phyloP scores from a whole-genome alignment of 106 monocot species.

The Dendrobium officinale region DNA sequence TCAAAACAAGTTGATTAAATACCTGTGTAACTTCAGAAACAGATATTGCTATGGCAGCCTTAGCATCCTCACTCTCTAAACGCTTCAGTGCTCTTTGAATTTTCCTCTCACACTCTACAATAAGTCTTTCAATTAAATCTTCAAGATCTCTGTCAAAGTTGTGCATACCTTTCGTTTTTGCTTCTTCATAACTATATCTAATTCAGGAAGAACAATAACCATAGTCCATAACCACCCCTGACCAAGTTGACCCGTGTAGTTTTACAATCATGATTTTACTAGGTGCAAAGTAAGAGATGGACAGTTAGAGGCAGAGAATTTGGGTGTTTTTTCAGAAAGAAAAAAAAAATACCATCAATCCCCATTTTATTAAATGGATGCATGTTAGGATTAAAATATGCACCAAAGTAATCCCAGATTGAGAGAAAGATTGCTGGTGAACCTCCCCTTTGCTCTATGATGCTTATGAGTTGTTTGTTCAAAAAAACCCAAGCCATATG shows the following conservation, averaged over 20 bases:
- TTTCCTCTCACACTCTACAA: slow-evolving; percentile 90
- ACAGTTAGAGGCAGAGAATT: neutral
- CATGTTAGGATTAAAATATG: neutral
- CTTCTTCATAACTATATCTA: slow-evolving; percentile 76
- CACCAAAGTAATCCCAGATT: neutral
- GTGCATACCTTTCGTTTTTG: slow-evolving; percentile 49
- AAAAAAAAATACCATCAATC: neutral
- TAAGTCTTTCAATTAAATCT: slow-evolving; percentile 82
- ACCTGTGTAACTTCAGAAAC: slow-evolving; percentile 87
- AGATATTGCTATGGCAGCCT: slow-evolving; percentile 94
- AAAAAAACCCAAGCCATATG: neutral
- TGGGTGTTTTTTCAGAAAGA: neutral
- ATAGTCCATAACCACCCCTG: neutral
- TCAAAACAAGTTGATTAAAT: slow-evolving; percentile 6
- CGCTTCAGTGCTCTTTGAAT: slow-evolving; percentile 92
- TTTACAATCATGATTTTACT: neutral
- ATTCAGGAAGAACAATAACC: slow-evolving; percentile 16
- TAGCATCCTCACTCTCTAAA: slow-evolving; percentile 82
- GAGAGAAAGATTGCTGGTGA: neutral
- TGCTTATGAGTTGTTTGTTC: neutral
- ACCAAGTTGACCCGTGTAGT: neutral
- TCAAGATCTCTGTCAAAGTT: slow-evolving; percentile 88
- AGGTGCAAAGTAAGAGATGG: neutral
- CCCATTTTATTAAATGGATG: neutral
- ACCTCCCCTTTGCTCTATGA: neutral